Evolutionary conservation across 2,329 filamentous ascomycete species (phyloP).

Genomic region (Fusarium piperis): DNA sequence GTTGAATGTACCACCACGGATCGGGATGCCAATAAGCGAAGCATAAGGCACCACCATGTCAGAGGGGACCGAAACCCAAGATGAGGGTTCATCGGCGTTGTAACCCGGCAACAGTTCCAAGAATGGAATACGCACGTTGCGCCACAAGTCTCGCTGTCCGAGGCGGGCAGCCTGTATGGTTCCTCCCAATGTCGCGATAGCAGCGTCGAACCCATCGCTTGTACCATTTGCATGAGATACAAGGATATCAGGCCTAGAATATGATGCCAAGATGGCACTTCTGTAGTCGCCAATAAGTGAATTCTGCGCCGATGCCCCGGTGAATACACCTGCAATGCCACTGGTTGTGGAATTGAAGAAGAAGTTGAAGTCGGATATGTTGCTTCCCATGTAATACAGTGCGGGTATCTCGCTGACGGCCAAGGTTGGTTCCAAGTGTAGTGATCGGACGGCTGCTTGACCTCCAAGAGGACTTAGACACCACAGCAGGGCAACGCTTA

Average conservation of each 20-base stretch:
- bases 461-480: constrained; percentile 1
- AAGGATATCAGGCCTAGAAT: not conserved
- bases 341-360: not conserved
- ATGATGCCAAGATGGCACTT: not conserved
- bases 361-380: not conserved
- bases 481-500: not conserved
- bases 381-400: not conserved
- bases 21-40: not conserved
- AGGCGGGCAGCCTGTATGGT: not conserved
- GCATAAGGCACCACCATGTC: not conserved
- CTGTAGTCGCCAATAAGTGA: not conserved
- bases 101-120: not conserved
- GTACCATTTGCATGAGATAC: not conserved
- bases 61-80: not conserved
- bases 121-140: not conserved
- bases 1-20: not conserved
- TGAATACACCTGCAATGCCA: fast-evolving
- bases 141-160: not conserved
- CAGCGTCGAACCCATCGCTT: not conserved
- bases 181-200: fast-evolving
- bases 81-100: not conserved
- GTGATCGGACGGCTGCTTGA: not conserved
- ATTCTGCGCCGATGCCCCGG: fast-evolving
- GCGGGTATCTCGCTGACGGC: not conserved
- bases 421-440: not conserved